Evolutionary conservation across 441 rosid genomes (phyloP).

Genomic region (Mallotus repandus): DNA sequence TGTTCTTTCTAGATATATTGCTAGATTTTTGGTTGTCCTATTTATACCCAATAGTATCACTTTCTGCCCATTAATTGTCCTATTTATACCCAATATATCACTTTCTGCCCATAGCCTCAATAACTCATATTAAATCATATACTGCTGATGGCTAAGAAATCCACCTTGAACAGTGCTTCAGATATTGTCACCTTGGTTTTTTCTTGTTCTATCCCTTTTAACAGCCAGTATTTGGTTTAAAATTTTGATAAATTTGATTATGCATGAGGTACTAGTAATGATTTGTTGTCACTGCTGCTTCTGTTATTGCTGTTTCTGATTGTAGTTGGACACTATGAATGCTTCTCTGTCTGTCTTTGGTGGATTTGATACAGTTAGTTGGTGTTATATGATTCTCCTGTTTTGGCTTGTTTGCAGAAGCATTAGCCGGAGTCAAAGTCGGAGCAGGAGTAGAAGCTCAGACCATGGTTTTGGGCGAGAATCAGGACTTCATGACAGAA

Average conservation of each 20-base stretch:
- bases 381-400: background rate
- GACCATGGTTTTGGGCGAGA: slow-evolving; percentile 59
- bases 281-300: background rate
- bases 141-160: background rate
- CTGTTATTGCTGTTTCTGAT: background rate
- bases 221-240: background rate
- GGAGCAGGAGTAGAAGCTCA: slow-evolving; percentile 83
- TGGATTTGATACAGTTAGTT: background rate
- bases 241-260: background rate
- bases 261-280: too few relatives aligned
- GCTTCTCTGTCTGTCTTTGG: background rate
- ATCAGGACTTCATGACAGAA: slow-evolving; percentile 56
- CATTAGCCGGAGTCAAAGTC: slow-evolving; percentile 60
- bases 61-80: too few relatives aligned
- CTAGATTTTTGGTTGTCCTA: slow-evolving; percentile 2
- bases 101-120: too few relatives aligned
- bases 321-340: background rate
- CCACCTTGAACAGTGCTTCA: background rate
- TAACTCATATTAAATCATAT: too few relatives aligned
- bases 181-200: background rate
- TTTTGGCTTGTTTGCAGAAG: slow-evolving; percentile 37
- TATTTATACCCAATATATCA: too few relatives aligned
- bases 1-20: background rate
- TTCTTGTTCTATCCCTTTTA: background rate
- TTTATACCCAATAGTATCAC: background rate